Evolutionary conservation across 2,329 filamentous ascomycete genomes (phyloP).

Genomic region (Chalaropsis thielavioides): DNA sequence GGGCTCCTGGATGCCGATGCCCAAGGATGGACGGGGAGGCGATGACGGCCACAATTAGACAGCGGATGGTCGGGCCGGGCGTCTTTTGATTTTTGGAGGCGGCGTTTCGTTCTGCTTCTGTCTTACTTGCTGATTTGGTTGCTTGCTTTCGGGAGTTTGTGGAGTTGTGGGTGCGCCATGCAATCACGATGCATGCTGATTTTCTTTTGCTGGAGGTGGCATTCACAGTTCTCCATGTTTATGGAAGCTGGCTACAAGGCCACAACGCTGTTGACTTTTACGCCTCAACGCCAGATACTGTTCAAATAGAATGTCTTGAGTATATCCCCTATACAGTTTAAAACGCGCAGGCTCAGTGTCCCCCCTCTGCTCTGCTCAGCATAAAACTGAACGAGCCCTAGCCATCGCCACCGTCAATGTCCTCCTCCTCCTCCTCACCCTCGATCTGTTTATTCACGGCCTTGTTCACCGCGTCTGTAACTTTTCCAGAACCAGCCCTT

Average conservation of each 20-base stretch:
- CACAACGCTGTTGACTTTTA: not conserved
- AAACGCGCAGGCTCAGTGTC: not conserved
- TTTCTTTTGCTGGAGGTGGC: not conserved
- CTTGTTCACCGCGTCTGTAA: constrained; percentile 26
- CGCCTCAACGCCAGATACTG: not conserved
- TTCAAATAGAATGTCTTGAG: not conserved
- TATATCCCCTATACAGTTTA: not conserved
- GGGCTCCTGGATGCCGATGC: constrained; percentile 26
- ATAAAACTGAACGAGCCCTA: constrained; percentile 18
- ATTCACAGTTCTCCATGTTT: not conserved
- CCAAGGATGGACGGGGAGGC: constrained; percentile 15
- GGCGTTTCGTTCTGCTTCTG: not conserved
- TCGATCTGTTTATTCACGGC: constrained; percentile 35
- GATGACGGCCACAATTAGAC: not conserved
- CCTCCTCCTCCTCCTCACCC: constrained; percentile 38
- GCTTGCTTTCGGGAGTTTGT: not conserved
- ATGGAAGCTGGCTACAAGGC: not conserved
- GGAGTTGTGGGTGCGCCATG: not conserved
- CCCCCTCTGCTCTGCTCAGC: not conserved
- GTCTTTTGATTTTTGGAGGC: not conserved
- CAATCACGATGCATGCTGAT: not conserved
- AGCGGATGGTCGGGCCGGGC: not conserved
- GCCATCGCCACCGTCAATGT: constrained; percentile 34
- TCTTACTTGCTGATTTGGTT: not conserved
- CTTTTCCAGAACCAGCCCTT: constrained; percentile 25